Evolutionary conservation across 75 land plant genomes (phyloP).

Genomic region (Adiantum capillusveneris): DNA sequence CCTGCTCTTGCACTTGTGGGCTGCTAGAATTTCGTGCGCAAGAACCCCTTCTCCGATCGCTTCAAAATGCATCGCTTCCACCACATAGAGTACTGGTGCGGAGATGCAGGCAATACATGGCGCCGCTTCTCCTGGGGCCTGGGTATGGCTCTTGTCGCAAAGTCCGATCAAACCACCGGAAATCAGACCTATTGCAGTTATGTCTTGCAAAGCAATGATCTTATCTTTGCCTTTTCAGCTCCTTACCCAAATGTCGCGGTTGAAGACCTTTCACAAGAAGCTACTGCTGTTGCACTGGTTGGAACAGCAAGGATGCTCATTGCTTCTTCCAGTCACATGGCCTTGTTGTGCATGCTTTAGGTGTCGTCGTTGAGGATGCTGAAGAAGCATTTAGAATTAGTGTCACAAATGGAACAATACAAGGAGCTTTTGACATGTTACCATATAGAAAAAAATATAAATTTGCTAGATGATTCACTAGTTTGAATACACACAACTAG

Average conservation of each 20-base stretch:
- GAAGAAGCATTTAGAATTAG: constrained; percentile 45
- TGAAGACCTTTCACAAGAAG: too few relatives aligned
- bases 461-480: too few relatives aligned
- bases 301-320: constrained; percentile 28
- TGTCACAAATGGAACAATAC: constrained; percentile 65
- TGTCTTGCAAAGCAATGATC: constrained; percentile 55
- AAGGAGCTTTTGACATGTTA: too few relatives aligned
- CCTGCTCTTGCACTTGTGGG: constrained; percentile 57
- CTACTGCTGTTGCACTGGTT: constrained; percentile 37
- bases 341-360: constrained; percentile 77
- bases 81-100: constrained; percentile 90
- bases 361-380: constrained; percentile 73
- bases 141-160: constrained; percentile 78
- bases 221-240: constrained; percentile 85
- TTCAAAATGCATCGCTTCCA: constrained; percentile 75
- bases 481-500: too few relatives aligned
- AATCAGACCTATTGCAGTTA: constrained; percentile 76
- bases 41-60: constrained; percentile 68
- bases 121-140: constrained; percentile 89
- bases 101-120: constrained; percentile 67
- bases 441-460: too few relatives aligned
- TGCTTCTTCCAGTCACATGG: constrained; percentile 65
- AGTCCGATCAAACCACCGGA: constrained; percentile 87
- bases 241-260: constrained; percentile 50
- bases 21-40: constrained; percentile 53